phyloP scores from a whole-genome alignment of 2,329 filamentous ascomycete species.

The Madurella fahalii region DNA sequence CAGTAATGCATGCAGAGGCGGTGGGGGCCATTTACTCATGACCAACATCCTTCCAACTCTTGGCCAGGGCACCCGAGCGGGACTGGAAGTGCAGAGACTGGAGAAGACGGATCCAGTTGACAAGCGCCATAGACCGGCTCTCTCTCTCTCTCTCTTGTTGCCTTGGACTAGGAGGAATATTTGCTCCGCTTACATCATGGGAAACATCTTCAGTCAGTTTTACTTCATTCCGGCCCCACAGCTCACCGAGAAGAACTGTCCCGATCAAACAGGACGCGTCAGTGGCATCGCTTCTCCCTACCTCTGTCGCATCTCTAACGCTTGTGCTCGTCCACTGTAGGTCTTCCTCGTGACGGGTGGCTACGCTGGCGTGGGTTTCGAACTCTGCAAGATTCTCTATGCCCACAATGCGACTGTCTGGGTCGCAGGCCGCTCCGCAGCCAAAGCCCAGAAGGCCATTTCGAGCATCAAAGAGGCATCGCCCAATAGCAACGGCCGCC shows the following conservation, averaged over 20 bases:
- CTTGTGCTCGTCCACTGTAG: no score
- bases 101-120: no score
- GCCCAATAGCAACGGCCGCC: neutral
- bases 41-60: no score
- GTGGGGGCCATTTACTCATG: no score
- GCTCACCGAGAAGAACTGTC: constrained; percentile 27
- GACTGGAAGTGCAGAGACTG: no score
- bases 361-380: neutral
- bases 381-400: constrained; percentile 15
- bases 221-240: constrained; percentile 21
- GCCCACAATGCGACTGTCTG: neutral
- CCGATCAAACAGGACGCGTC: constrained; percentile 25
- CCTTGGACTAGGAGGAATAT: no score
- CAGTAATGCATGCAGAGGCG: no score
- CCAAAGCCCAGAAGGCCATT: neutral
- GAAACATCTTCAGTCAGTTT: constrained; percentile 26
- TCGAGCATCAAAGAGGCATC: neutral
- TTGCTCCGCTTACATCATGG: constrained; percentile 15
- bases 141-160: no score
- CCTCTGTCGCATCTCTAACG: no score
- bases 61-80: no score
- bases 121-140: no score
- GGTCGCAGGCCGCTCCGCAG: neutral
- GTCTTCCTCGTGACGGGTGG: constrained; percentile 1
- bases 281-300: constrained; percentile 2